phyloP scores from a whole-genome alignment of 306 rosid species.

The Lathyrus oleraceus region DNA sequence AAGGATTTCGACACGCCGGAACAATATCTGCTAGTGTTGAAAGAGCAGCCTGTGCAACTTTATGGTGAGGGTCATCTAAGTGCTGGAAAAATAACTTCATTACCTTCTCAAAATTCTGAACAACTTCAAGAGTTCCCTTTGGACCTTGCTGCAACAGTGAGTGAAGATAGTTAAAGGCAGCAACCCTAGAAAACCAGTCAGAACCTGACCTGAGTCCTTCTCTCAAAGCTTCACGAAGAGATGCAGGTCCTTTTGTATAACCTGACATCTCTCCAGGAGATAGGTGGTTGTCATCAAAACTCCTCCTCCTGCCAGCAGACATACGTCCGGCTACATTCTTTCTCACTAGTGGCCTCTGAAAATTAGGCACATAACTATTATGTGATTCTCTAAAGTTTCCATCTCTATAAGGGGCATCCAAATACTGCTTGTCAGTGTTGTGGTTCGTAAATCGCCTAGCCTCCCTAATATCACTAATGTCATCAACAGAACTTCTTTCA shows the following conservation, averaged over 20 bases:
- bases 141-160: slow-evolving; percentile 95
- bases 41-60: no score
- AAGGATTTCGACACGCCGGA: no score
- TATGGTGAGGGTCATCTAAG: no score
- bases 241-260: slow-evolving; percentile 81
- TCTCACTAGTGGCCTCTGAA: slow-evolving; percentile 90
- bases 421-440: slow-evolving; percentile 68
- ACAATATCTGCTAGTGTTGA: no score
- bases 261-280: slow-evolving; percentile 74
- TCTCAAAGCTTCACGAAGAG: slow-evolving; percentile 88
- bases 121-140: slow-evolving; percentile 85
- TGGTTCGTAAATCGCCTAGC: slow-evolving; percentile 60
- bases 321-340: slow-evolving; percentile 79
- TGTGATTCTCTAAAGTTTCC: no score
- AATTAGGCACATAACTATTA: slow-evolving; percentile 78
- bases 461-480: slow-evolving; percentile 70
- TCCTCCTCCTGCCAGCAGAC: slow-evolving; percentile 88
- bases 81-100: slow-evolving; percentile 99
- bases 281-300: slow-evolving; percentile 91
- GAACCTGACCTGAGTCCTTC: slow-evolving; percentile 93
- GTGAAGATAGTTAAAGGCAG: slow-evolving; percentile 88
- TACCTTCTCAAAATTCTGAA: slow-evolving; percentile 94
- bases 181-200: slow-evolving; percentile 97
- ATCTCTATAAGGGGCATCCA: slow-evolving; percentile 69
- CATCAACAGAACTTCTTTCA: slow-evolving; percentile 67